Conservation (phyloP, 371 early-diverging fungal genomes). For the Zancudomyces culisetae region DNA sequence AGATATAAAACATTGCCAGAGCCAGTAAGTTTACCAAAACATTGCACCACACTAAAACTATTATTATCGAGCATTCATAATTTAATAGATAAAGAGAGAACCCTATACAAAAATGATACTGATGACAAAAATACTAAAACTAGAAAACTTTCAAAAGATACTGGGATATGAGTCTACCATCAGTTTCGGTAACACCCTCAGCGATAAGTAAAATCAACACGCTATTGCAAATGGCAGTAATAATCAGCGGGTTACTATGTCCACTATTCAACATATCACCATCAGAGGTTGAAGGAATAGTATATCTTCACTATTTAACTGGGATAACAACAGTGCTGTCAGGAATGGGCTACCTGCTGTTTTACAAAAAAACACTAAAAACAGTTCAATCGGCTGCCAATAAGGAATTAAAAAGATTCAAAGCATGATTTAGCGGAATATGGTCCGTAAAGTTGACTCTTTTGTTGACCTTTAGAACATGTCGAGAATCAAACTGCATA, state of each 20-base stretch:
- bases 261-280: constrained; percentile 37
- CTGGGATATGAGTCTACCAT: constrained; percentile 76
- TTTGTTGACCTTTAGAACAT: constrained; percentile 57
- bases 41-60: neutral
- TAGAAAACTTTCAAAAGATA: constrained; percentile 61
- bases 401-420: constrained; percentile 9
- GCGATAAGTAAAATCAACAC: constrained; percentile 82
- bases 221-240: constrained; percentile 62
- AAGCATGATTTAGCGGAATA: constrained; percentile 17
- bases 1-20: constrained; percentile 72
- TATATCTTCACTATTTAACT: constrained; percentile 30
- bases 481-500: constrained; percentile 64
- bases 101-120: too few species aligned
- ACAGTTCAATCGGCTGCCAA: constrained; percentile 4
- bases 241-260: constrained; percentile 51
- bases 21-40: constrained; percentile 35
- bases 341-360: constrained; percentile 54
- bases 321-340: constrained; percentile 67
- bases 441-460: constrained; percentile 21
- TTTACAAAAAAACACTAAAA: constrained; percentile 25
- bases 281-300: constrained; percentile 7
- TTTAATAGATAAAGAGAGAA: constrained; percentile 1
- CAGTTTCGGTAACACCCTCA: constrained; percentile 79
- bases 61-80: constrained; percentile 1
- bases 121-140: too few species aligned